phyloP scores from a whole-genome alignment of 345 rosid genomes.

The Clausena lansium region DNA sequence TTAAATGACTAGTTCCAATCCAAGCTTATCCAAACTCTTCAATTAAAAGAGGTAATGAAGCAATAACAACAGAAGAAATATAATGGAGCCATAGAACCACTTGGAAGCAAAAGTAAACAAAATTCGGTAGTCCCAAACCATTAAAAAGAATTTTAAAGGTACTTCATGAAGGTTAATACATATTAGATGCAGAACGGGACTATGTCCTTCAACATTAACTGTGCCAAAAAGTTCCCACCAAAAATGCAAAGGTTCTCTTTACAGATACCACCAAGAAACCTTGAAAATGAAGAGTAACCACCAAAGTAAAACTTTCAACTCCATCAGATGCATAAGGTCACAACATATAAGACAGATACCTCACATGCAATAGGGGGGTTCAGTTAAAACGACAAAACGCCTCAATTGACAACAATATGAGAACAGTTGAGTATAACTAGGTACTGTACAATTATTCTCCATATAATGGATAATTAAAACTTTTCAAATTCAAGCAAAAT shows the following conservation, averaged over 20 bases:
- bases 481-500: not conserved
- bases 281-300: not conserved
- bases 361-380: not conserved
- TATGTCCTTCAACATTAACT: not conserved
- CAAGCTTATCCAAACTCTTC: not conserved
- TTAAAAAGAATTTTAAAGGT: not conserved
- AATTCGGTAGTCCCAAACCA: not conserved
- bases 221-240: not conserved
- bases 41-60: not conserved
- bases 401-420: not conserved
- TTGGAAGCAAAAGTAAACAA: not conserved
- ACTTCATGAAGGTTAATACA: not conserved
- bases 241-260: conserved; percentile 1
- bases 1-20: not conserved
- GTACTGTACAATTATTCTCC: not conserved
- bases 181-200: not conserved
- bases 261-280: not conserved
- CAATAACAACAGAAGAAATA: not conserved
- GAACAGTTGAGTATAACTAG: not conserved
- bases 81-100: not conserved
- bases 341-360: not conserved
- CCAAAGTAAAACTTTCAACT: not conserved
- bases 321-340: not conserved
- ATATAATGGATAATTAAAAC: not conserved
- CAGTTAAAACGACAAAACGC: not conserved